Conservation (phyloP, 2,329 filamentous ascomycete genomes). For the Aspergillus novoparasiticus region DNA sequence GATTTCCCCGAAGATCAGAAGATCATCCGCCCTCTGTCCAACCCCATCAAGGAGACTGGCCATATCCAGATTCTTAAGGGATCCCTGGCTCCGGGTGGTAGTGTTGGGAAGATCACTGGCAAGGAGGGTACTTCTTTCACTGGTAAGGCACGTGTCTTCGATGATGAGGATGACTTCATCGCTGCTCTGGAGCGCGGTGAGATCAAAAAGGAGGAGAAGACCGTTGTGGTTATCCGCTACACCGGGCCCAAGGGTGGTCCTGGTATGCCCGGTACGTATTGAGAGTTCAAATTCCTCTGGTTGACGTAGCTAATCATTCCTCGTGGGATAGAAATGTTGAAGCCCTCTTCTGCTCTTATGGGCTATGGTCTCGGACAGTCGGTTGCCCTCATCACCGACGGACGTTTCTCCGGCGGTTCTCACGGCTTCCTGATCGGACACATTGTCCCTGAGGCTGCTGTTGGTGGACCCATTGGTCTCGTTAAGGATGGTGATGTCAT, state of each 20-base stretch:
- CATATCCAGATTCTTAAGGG: slow-evolving; percentile 75
- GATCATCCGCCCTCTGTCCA: slow-evolving; percentile 67
- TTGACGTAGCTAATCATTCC: background rate
- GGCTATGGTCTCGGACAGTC: slow-evolving; percentile 70
- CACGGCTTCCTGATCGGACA: slow-evolving; percentile 89
- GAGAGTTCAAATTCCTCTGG: background rate
- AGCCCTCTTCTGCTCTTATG: slow-evolving; percentile 72
- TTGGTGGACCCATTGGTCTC: slow-evolving; percentile 81
- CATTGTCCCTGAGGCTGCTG: slow-evolving; percentile 83
- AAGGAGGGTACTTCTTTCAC: slow-evolving; percentile 71
- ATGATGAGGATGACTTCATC: slow-evolving; percentile 71
- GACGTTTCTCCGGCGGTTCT: slow-evolving; percentile 65
- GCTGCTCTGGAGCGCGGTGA: slow-evolving; percentile 66
- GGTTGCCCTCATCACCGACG: slow-evolving; percentile 72
- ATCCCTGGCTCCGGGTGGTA: slow-evolving; percentile 68
- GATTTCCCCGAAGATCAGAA: slow-evolving; percentile 70
- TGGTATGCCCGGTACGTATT: slow-evolving; percentile 58
- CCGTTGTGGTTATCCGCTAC: slow-evolving; percentile 74
- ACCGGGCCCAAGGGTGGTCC: slow-evolving; percentile 54
- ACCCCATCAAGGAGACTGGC: slow-evolving; percentile 70
- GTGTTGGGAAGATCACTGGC: slow-evolving; percentile 75
- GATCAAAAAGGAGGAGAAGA: slow-evolving; percentile 75
- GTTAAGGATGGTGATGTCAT: slow-evolving; percentile 80
- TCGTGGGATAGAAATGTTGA: slow-evolving; percentile 61
- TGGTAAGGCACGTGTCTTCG: slow-evolving; percentile 71